phyloP scores from a whole-genome alignment of 2,329 filamentous ascomycete genomes.

The Aspergillus sp. region DNA sequence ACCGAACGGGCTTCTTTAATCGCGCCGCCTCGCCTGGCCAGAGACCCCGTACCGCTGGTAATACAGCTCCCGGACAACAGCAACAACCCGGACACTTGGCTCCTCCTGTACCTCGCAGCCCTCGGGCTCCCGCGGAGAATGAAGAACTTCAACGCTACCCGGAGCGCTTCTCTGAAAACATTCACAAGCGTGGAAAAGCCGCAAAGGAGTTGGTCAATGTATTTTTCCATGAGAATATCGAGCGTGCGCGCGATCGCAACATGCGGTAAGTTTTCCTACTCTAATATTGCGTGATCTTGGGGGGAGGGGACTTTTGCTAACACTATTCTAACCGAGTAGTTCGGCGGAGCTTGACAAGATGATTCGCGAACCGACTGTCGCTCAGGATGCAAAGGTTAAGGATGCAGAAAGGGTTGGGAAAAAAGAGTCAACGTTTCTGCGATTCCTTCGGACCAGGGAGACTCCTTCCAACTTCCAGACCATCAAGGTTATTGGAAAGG shows the following conservation, averaged over 20 bases:
- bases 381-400: constrained; percentile 74
- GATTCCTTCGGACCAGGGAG: constrained; percentile 91
- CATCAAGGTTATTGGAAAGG: constrained; percentile 98
- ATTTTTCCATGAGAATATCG: constrained; percentile 98
- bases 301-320: neutral
- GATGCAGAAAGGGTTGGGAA: constrained; percentile 82
- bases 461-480: constrained; percentile 93
- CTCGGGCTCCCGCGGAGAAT: constrained; percentile 58
- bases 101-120: constrained; percentile 63
- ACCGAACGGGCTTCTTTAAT: constrained; percentile 68
- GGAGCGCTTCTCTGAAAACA: constrained; percentile 84
- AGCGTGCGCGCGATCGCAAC: constrained; percentile 91
- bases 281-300: too few relatives aligned
- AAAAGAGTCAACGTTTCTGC: constrained; percentile 88
- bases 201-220: constrained; percentile 66
- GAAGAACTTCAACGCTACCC: constrained; percentile 76
- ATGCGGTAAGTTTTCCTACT: constrained; percentile 65
- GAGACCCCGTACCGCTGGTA: constrained; percentile 79
- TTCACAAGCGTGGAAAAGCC: constrained; percentile 70
- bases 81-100: constrained; percentile 69
- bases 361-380: constrained; percentile 73
- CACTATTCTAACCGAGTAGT: constrained; percentile 48
- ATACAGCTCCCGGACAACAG: constrained; percentile 52
- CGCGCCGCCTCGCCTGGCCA: constrained; percentile 69
- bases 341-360: constrained; percentile 90